Evolutionary conservation across 345 rosid species (phyloP), one percentile per base, ranked within the genome.

Genomic region (Aurinia saxatilis): DNA sequence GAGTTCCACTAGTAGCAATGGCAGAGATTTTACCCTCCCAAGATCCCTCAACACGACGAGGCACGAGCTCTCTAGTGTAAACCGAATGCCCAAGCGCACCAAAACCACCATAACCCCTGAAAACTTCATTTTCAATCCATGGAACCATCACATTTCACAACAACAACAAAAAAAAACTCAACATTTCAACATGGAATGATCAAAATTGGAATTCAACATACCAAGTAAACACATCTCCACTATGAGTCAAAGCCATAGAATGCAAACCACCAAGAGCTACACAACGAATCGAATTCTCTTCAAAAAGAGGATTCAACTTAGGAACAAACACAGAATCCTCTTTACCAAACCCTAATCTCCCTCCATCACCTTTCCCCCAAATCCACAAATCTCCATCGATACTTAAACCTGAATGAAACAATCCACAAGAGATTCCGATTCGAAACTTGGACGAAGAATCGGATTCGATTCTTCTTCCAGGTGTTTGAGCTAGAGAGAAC

Each of bases 321-420:
- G 98, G 98, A 13, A 81, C 66, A 71, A 89, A 89, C 0, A 73
- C 81, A 7, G 95, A 68, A 69, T 82, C 66, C 70, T 92, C 98
- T 21, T 85, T 91, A 7, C 97, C 97, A 47, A 92, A 79, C 25
- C 96, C 97, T 38, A 92, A 76, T 36, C 97, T 82, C 10, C 95
- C 93, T n/a, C 97, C 97, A 47, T 85, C 97, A 10, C 98, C 97
- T 79, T 87, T 89, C 0, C 98, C 98, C 98, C 93, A 89, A 50
- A 85, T 59, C 95, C 93, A 89, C 12, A 89, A 35, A 65, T 77
- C 73, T 10, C 96, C 91, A 14, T 81, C 80, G 37, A 81, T 72
- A 1, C 83, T 47, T 61, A 87, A 51, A 37, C 87, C 87, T 1
- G 97, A 87, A 56, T 93, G 97, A 66, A 93, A 93, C 65, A 93